These are phyloP conservation scores for Candida maltosa DNA, from an alignment of 805 yeast genomes.

Conservation along the genomic window DNA sequence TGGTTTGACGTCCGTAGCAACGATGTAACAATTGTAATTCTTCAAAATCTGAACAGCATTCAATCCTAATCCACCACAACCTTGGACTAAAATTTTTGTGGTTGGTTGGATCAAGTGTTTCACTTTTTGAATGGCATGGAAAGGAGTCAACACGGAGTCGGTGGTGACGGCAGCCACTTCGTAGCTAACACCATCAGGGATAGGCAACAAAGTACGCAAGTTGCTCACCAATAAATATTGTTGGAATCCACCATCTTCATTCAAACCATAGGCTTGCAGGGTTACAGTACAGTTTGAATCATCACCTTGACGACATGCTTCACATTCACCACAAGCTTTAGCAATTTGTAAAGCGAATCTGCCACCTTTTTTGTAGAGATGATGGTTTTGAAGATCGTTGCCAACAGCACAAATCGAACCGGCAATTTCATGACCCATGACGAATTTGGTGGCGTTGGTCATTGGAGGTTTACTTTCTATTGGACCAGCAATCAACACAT, in stretches of 20 bases:
- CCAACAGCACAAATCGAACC: constrained; percentile 35
- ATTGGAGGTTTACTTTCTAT: constrained; percentile 17
- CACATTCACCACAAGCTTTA: constrained; percentile 33
- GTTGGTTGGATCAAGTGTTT: constrained; percentile 24
- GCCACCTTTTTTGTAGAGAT: constrained; percentile 23
- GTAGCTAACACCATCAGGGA: constrained; percentile 36
- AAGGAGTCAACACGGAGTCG: constrained; percentile 42
- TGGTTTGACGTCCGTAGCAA: constrained; percentile 30
- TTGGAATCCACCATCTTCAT: constrained; percentile 40
- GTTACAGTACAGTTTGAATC: constrained; percentile 28
- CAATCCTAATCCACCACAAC: constrained; percentile 42
- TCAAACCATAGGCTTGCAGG: constrained; percentile 30
- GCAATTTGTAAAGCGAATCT: constrained; percentile 28
- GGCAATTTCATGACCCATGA: constrained; percentile 46
- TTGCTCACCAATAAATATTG: constrained; percentile 35
- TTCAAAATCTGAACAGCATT: constrained; percentile 40
- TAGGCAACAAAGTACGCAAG: constrained; percentile 31
- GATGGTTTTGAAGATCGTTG: constrained; percentile 15
- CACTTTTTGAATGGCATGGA: constrained; percentile 38
- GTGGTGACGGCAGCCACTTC: constrained; percentile 40
- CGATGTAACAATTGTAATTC: constrained; percentile 28
- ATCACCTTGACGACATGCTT: constrained; percentile 29
- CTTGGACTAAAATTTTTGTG: constrained; percentile 34
- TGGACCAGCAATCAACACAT: constrained; percentile 23
- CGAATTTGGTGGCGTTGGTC: constrained; percentile 16